A percentile compares a stretch with the other conserved stretches of the same genome.
Conservation (phyloP, 306 rosid genomes). For the Corylus heterophylla region DNA sequence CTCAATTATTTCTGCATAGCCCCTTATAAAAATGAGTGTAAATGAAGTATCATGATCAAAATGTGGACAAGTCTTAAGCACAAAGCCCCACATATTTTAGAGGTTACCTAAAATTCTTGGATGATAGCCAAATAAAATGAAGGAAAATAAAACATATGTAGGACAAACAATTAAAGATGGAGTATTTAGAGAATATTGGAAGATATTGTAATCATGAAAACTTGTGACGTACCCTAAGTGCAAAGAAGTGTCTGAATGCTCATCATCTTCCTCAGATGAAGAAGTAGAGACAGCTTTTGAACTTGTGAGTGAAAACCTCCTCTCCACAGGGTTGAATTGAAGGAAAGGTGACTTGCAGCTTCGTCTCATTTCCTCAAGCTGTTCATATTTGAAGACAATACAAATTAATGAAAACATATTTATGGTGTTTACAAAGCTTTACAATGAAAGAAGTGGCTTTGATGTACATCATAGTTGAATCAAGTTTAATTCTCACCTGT, state of each 20-base stretch:
- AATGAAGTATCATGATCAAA: background rate
- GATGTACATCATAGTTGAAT: background rate
- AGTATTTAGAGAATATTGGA: background rate
- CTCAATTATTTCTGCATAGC: background rate
- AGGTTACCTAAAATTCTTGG: background rate
- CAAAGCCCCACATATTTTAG: background rate
- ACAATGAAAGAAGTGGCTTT: background rate
- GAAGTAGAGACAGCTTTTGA: slow-evolving; percentile 29
- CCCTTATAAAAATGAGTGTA: background rate
- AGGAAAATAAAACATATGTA: background rate
- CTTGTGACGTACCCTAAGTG: slow-evolving; percentile 54
- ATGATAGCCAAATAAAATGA: background rate
- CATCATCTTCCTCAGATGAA: slow-evolving; percentile 46
- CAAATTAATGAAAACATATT: background rate
- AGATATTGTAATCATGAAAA: background rate
- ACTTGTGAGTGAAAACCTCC: slow-evolving; percentile 25
- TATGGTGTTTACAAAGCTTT: background rate
- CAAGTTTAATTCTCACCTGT: slow-evolving; percentile 35
- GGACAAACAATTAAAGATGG: background rate
- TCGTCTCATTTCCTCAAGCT: slow-evolving; percentile 46
- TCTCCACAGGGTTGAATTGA: slow-evolving; percentile 38
- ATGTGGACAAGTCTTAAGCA: background rate
- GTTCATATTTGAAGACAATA: slow-evolving; percentile 2
- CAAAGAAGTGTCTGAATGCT: slow-evolving; percentile 58
- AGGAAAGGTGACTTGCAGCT: slow-evolving; percentile 32